Percentiles rank a stretch among this genome's conserved stretches.
phyloP scores from a whole-genome alignment of 345 rosid species.

The Pugionium dolabratum region DNA sequence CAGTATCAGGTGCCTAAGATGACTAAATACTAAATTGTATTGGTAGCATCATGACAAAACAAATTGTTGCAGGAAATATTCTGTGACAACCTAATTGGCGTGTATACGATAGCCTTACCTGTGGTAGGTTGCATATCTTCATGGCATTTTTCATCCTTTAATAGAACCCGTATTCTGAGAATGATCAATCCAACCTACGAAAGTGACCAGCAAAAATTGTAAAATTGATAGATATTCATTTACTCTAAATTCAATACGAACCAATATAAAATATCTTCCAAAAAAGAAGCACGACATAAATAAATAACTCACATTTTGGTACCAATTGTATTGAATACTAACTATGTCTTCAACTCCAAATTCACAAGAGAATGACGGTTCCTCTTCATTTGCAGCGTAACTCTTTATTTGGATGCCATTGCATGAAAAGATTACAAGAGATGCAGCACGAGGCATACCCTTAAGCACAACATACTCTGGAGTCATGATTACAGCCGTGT shows the following conservation, averaged over 20 bases:
- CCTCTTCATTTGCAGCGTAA: conserved; percentile 40
- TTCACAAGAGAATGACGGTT: conserved; percentile 49
- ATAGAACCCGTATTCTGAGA: conserved; percentile 54
- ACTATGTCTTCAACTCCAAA: conserved; percentile 73
- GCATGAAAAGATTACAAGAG: conserved; percentile 57
- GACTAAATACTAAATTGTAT: conserved; percentile 8
- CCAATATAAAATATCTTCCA: conserved; percentile 20
- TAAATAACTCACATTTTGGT: conserved; percentile 61
- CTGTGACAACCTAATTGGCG: conserved; percentile 10
- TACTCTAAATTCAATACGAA: conserved; percentile 1
- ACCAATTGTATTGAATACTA: conserved; percentile 55
- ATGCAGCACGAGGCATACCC: conserved; percentile 47
- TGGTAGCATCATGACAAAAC: conserved; percentile 15
- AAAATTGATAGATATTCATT: conserved; percentile 17
- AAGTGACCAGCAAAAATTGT: conserved; percentile 19
- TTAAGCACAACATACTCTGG: conserved; percentile 66
- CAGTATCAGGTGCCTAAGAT: conserved; percentile 9
- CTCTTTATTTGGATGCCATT: conserved; percentile 56
- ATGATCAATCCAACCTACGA: conserved; percentile 60
- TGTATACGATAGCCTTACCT: conserved; percentile 44
- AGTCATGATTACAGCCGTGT: conserved; percentile 44
- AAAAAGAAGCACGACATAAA: conserved; percentile 14
- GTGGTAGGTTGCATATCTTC: conserved; percentile 42
- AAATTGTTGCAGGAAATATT: conserved; percentile 10
- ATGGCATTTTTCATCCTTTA: conserved; percentile 46